Percentiles rank a stretch among this genome's conserved stretches.
These are phyloP conservation scores for Hyphopichia khmerensis DNA, from an alignment of 1,139 yeast genomes.

Conservation along the genomic window DNA sequence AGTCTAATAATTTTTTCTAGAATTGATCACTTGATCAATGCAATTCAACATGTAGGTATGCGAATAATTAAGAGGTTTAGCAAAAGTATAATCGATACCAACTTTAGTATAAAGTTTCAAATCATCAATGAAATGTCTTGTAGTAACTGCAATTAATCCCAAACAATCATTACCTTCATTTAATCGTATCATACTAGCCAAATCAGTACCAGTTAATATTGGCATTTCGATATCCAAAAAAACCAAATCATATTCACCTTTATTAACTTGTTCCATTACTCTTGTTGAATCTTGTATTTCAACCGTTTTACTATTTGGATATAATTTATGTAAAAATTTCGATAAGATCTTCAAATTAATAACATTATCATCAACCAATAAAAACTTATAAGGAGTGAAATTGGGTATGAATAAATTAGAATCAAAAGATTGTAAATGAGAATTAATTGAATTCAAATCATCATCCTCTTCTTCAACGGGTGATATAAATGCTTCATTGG, in stretches of 20 bases:
- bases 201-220: conserved; percentile 39
- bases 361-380: conserved; percentile 45
- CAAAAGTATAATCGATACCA: conserved; percentile 44
- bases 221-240: conserved; percentile 53
- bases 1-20: not conserved
- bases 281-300: conserved; percentile 32
- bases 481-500: not conserved
- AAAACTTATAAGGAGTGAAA: conserved; percentile 24
- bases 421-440: conserved; percentile 2
- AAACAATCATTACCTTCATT: conserved; percentile 12
- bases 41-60: conserved; percentile 1
- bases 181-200: conserved; percentile 30
- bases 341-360: conserved; percentile 41
- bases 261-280: conserved; percentile 21
- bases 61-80: conserved; percentile 36
- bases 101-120: conserved; percentile 26
- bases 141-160: conserved; percentile 46
- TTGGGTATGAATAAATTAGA: conserved; percentile 17
- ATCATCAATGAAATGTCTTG: conserved; percentile 28
- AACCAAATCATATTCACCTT: conserved; percentile 29
- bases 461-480: conserved; percentile 2
- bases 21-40: conserved; percentile 1
- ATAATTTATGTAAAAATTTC: conserved; percentile 31
- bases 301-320: conserved; percentile 31
- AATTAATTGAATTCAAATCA: conserved; percentile 1